Evolutionary conservation across 176 grass and related monocot species (phyloP).

Genomic region (Dactylis glomerata): DNA sequence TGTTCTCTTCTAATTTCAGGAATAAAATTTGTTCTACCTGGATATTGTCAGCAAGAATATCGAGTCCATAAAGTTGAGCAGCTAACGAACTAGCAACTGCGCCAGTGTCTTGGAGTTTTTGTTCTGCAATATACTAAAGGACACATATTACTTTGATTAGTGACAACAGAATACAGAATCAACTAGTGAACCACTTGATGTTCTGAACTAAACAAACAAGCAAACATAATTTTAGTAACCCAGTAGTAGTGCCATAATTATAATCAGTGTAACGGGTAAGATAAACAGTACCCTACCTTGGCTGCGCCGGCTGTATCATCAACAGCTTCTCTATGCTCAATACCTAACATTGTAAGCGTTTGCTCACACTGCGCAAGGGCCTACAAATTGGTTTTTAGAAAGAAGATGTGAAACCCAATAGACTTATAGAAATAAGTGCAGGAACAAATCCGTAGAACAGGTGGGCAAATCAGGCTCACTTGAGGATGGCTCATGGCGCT

Average conservation of each 20-base stretch:
- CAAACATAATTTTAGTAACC: neutral
- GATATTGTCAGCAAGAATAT: conserved; percentile 86
- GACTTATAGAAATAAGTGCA: neutral
- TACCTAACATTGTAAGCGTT: conserved; percentile 58
- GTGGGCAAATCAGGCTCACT: conserved; percentile 14
- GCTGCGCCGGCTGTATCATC: conserved; percentile 84
- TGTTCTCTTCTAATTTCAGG: neutral
- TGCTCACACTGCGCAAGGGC: conserved; percentile 88
- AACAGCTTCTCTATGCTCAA: conserved; percentile 84
- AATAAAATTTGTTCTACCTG: conserved; percentile 49
- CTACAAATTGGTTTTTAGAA: conserved; percentile 9
- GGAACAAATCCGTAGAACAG: neutral
- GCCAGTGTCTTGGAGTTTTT: conserved; percentile 60
- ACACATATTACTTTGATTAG: conserved; percentile 17
- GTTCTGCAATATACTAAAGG: conserved; percentile 55
- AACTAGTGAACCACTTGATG: neutral
- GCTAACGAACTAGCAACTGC: conserved; percentile 84
- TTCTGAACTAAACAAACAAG: neutral
- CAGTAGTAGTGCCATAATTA: neutral
- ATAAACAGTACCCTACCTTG: conserved; percentile 38
- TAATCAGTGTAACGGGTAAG: neutral
- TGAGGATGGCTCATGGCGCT: conserved; percentile 82
- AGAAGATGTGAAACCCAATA: neutral
- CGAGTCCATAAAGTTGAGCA: conserved; percentile 71
- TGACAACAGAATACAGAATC: neutral